A percentile compares a stretch with the other conserved stretches of the same genome.
phyloP scores from a whole-genome alignment of 2,329 filamentous ascomycete genomes.

The Pseudocercospora ulei region DNA sequence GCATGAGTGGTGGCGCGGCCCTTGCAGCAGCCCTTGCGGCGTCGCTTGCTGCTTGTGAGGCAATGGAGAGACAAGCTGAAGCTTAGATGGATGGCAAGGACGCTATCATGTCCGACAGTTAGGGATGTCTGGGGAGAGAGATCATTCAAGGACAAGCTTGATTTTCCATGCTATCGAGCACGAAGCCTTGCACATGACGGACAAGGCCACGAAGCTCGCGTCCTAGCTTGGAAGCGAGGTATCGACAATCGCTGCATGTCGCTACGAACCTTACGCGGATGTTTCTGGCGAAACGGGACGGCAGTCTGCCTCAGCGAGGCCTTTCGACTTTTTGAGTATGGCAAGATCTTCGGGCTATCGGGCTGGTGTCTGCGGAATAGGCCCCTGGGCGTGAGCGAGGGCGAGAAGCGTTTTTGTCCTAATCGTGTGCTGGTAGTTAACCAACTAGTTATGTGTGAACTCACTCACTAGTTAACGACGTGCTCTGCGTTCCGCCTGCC shows the following conservation, averaged over 20 bases:
- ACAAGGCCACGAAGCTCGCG: no score
- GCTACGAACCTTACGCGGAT: no score
- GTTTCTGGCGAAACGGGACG: background rate
- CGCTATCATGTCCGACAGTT: slow-evolving; percentile 15
- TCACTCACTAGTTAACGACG: no score
- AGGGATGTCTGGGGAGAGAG: no score
- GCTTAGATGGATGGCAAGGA: slow-evolving; percentile 5
- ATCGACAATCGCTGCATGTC: no score
- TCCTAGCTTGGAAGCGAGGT: no score
- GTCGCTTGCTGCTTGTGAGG: background rate
- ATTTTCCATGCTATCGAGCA: no score
- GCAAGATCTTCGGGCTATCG: background rate
- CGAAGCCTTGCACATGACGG: background rate
- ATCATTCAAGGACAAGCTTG: no score
- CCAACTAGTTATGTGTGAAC: no score
- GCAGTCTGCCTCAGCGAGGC: slow-evolving; percentile 3
- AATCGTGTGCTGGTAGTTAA: no score
- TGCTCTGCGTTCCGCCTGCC: no score
- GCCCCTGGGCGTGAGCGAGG: background rate
- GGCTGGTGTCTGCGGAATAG: background rate
- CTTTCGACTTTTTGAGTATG: background rate
- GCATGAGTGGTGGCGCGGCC: slow-evolving; percentile 5
- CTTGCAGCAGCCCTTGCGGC: slow-evolving; percentile 8
- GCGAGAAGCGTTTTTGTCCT: no score
- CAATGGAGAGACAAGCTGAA: background rate